phyloP scores from a whole-genome alignment of 2,329 filamentous ascomycete species.

The Sordariomycetes sp. region DNA sequence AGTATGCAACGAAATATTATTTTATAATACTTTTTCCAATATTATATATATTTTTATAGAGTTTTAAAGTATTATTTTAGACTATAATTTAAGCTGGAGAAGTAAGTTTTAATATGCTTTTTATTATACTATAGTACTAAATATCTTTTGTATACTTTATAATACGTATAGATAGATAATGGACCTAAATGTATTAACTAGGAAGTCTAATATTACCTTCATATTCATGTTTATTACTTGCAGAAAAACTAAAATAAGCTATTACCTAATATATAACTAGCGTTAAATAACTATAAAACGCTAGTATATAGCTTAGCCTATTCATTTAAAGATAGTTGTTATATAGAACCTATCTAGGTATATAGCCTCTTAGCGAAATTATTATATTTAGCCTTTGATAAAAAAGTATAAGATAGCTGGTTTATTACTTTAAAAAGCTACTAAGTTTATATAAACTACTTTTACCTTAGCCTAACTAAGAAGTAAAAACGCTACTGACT shows the following conservation, averaged over 20 bases:
- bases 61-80: not conserved
- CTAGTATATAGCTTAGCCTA: not conserved
- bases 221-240: not conserved
- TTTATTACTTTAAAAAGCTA: not conserved
- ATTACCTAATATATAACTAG: not conserved
- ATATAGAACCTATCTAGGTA: not conserved
- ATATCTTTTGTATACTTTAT: not conserved
- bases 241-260: not conserved
- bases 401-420: no score
- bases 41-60: not conserved
- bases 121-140: not conserved
- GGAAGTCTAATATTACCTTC: not conserved
- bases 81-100: not conserved
- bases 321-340: not conserved
- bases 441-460: not conserved
- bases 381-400: no score
- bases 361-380: not conserved
- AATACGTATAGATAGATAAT: slow-evolving; percentile 1
- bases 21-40: not conserved
- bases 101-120: not conserved
- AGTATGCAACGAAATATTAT: not conserved
- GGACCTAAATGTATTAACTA: not conserved
- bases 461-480: not conserved
- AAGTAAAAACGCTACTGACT: not conserved
- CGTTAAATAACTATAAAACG: not conserved